Evolutionary conservation across 2,329 filamentous ascomycete genomes (phyloP).

Genomic region (Fusarium guadeloupense): DNA sequence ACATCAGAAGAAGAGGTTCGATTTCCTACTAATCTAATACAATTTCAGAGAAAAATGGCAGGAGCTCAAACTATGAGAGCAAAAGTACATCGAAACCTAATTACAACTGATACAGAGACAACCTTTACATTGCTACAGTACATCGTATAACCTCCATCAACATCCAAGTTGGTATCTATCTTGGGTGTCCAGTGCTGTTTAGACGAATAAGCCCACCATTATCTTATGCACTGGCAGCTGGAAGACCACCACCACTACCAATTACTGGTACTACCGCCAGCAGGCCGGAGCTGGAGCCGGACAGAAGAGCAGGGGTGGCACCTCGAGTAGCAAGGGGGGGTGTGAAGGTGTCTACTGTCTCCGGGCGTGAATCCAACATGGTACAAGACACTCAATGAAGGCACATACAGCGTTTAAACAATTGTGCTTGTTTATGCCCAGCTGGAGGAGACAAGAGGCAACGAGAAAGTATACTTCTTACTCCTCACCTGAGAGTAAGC

Average conservation of each 20-base stretch:
- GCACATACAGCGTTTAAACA: slow-evolving; percentile 26
- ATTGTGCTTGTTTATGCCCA: slow-evolving; percentile 30
- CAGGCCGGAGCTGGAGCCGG: slow-evolving; percentile 39
- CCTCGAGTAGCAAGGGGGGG: slow-evolving; percentile 23
- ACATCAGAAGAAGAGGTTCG: slow-evolving; percentile 2
- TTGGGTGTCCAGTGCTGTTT: background rate
- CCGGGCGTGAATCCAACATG: slow-evolving; percentile 20
- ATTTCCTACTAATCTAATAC: background rate
- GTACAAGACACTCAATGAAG: slow-evolving; percentile 29
- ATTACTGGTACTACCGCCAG: slow-evolving; percentile 29
- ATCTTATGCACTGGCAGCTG: slow-evolving; percentile 26
- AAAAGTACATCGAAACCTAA: too few species aligned
- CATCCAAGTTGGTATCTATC: too few species aligned
- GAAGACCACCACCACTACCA: slow-evolving; percentile 2
- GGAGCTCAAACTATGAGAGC: background rate
- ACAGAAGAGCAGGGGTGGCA: slow-evolving; percentile 31
- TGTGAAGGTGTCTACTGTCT: background rate
- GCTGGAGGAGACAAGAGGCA: slow-evolving; percentile 29
- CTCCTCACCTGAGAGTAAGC: slow-evolving; percentile 4
- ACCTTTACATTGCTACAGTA: too few species aligned
- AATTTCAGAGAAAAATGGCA: background rate
- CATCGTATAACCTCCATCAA: too few species aligned
- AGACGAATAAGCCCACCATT: slow-evolving; percentile 25
- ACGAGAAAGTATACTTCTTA: slow-evolving; percentile 4
- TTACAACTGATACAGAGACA: too few species aligned